Percentiles rank a stretch among this genome's conserved stretches.
phyloP scores from a whole-genome alignment of 257 asterid genomes.

The Echites panduratus region DNA sequence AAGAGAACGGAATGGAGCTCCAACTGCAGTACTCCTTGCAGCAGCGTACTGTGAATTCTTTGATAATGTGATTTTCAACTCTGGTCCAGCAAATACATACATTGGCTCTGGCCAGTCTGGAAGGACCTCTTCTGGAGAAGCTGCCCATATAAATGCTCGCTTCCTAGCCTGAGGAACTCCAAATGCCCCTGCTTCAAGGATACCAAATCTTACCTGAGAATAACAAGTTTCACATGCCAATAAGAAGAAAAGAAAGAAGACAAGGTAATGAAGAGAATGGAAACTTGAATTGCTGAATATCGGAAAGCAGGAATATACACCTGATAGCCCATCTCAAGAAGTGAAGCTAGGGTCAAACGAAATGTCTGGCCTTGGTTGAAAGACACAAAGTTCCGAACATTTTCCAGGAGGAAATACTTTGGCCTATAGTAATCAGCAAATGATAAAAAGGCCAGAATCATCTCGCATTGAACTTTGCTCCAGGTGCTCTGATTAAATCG shows the following conservation, averaged over 20 bases:
- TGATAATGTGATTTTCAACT: conserved; percentile 60
- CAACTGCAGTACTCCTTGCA: conserved; percentile 72
- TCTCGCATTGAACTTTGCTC: conserved; percentile 98
- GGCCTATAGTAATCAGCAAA: conserved; percentile 95
- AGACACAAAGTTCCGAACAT: conserved; percentile 87
- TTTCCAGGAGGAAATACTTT: conserved; percentile 84
- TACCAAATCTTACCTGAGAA: conserved; percentile 76
- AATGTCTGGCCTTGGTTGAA: conserved; percentile 97
- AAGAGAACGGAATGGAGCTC: conserved; percentile 92
- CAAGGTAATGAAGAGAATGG: not conserved
- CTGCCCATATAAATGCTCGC: conserved; percentile 98
- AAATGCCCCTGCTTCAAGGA: conserved; percentile 94
- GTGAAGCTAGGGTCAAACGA: conserved; percentile 81
- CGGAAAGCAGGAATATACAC: conserved; percentile 27
- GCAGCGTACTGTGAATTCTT: conserved; percentile 60
- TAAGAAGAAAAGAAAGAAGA: not conserved
- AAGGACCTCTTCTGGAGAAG: conserved; percentile 80
- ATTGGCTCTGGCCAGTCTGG: conserved; percentile 99
- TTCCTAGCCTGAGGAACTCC: conserved; percentile 96
- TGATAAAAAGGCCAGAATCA: conserved; percentile 89
- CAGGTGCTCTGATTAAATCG: conserved; percentile 86
- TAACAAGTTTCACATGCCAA: conserved; percentile 1
- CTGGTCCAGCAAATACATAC: conserved; percentile 90
- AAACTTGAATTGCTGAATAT: not conserved
- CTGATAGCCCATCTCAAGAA: conserved; percentile 98